Conservation (phyloP, 2,329 filamentous ascomycete genomes). For the Parasarocladium wereldwijsianum region DNA sequence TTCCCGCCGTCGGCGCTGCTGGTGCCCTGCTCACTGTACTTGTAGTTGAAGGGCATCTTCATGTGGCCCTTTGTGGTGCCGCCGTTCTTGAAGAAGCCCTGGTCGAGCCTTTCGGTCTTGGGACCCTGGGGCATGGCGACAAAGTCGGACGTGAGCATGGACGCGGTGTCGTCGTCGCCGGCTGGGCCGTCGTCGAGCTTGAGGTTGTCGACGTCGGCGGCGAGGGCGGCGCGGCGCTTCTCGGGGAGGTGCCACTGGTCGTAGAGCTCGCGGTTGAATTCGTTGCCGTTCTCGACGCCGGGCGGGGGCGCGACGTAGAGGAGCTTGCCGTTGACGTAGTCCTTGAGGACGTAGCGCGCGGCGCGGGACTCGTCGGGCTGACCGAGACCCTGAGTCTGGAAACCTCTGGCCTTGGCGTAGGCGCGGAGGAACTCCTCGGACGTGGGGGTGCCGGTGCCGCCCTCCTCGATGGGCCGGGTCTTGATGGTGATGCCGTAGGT, state of each 20-base stretch:
- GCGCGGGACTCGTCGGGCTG: constrained; percentile 90
- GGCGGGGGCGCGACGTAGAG: constrained; percentile 75
- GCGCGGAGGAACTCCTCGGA: constrained; percentile 72
- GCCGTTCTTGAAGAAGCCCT: constrained; percentile 68
- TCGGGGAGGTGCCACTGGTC: constrained; percentile 67
- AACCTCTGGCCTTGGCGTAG: constrained; percentile 81
- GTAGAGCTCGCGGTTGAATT: constrained; percentile 86
- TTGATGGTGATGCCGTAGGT: constrained; percentile 86
- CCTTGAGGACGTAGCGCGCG: constrained; percentile 79
- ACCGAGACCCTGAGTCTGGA: constrained; percentile 75
- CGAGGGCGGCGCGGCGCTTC: constrained; percentile 57
- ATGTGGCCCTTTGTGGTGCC: constrained; percentile 47
- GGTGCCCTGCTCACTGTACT: constrained; percentile 68
- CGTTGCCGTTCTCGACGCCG: constrained; percentile 48
- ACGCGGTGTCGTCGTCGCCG: constrained; percentile 13
- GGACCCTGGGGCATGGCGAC: constrained; percentile 40
- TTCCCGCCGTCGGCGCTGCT: constrained; percentile 18
- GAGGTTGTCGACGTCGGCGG: constrained; percentile 31
- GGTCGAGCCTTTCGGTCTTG: constrained; percentile 69
- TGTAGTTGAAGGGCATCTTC: constrained; percentile 73
- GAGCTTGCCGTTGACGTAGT: constrained; percentile 94
- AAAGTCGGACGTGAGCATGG: constrained; percentile 29
- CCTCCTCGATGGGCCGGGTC: constrained; percentile 72
- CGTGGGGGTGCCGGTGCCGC: constrained; percentile 75
- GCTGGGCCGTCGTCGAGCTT: constrained; percentile 21